Conservation (phyloP, 352 stramenopile genomes). For the Globisporangium spinosum region DNA sequence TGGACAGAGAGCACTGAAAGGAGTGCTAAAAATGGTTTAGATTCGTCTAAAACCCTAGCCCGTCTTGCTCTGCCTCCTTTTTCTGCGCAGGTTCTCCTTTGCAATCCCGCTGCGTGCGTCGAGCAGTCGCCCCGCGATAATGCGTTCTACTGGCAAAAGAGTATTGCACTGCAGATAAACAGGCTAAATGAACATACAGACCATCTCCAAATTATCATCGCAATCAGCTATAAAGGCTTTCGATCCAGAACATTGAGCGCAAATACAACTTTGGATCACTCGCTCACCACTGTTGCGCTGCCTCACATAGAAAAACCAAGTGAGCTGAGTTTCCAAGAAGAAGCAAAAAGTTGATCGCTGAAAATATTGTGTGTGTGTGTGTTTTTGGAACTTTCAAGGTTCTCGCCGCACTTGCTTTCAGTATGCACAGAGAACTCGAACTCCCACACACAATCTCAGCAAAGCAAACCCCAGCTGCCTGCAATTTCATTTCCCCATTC, state of each 20-base stretch:
- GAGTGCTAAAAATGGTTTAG: background rate
- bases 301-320: slow-evolving; percentile 1
- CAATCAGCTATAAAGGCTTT: background rate
- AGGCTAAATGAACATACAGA: background rate
- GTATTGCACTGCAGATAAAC: background rate
- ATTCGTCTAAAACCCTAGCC: background rate
- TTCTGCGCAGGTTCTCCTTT: background rate
- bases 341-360: background rate
- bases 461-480: background rate
- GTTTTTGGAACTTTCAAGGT: slow-evolving; percentile 10
- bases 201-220: background rate
- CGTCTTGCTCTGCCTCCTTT: background rate
- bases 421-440: background rate
- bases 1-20: background rate
- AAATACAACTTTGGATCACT: slow-evolving; percentile 9
- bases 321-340: background rate
- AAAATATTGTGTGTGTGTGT: background rate
- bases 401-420: background rate
- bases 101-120: slow-evolving; percentile 3
- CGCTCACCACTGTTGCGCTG: background rate
- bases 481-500: slow-evolving; percentile 8
- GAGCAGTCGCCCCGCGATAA: background rate
- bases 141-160: background rate
- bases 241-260: background rate
- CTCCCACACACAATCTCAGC: background rate